Conservation (phyloP, 148 eudicot genomes). For the Rhododendron mucronatum region DNA sequence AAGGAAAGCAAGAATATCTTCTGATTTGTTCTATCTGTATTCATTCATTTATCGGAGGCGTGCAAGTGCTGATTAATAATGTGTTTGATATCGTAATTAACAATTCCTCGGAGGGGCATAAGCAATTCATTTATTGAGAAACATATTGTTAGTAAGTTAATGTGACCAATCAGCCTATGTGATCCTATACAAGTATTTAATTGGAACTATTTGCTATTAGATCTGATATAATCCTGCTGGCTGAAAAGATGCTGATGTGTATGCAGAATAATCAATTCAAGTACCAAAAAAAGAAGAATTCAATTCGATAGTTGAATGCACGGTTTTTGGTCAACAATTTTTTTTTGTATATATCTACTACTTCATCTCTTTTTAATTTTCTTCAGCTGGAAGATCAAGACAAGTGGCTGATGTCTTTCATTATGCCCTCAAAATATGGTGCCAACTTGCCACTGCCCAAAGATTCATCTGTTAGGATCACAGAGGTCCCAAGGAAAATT, state of each 20-base stretch:
- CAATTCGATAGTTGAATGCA: neutral
- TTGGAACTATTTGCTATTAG: neutral
- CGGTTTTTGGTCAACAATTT: no score
- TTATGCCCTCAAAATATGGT: constrained; percentile 94
- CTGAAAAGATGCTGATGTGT: neutral
- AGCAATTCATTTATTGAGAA: neutral
- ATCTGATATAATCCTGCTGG: neutral
- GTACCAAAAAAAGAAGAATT: neutral
- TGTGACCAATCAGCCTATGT: neutral
- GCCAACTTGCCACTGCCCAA: constrained; percentile 77
- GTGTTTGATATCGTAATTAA: neutral
- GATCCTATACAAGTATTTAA: neutral
- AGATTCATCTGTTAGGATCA: constrained; percentile 79
- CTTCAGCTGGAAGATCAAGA: constrained; percentile 50
- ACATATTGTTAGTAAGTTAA: no score
- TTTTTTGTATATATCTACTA: neutral
- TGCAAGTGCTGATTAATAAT: neutral
- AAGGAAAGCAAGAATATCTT: neutral
- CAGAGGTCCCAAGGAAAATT: constrained; percentile 67
- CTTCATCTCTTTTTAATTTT: neutral
- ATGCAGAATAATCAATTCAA: neutral
- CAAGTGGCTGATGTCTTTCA: constrained; percentile 90
- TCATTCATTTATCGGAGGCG: neutral
- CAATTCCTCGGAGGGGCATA: neutral
- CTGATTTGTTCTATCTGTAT: neutral